Evolutionary conservation across 2,329 filamentous ascomycete genomes (phyloP), one percentile per base, ranked within the genome.

Genomic region (Pseudogymnoascus sp.): DNA sequence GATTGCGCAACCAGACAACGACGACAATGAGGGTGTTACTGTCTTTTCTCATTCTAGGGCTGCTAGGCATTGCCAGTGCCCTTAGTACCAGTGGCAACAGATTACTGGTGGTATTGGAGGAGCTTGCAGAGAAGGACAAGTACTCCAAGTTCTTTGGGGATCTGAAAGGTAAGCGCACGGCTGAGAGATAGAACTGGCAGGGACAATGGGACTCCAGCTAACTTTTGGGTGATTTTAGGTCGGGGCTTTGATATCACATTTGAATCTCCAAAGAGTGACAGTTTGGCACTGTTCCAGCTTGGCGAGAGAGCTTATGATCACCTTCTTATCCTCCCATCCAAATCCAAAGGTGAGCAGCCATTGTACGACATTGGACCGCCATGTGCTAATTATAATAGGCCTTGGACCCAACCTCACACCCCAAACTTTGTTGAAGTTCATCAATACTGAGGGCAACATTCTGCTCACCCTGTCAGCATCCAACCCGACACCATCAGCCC

Each of bases 231-330:
- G 23, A 64, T 44, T 65, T 31, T 60, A 97, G 95, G 80, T 70
- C 87, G 95, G 74, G 93, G 93, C 68, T 97, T 90, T 76, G 80
- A 88, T 65, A 81, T 97, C 69, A 83, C 84, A 38, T 93, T 92
- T 74, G 86, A 93, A 75, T 92, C 91, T 7, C 90, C 91, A 65
- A 95, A 95, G 79, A 89, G 85, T 74, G 85, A 91, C 62, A 80
- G 82, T 60, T 78, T 97, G 70, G 83, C 85, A 61, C 82, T 99
- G 68, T 96, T 97, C 80, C 82, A 86, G 73, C 86, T 95, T 67
- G 95, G 93, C 73, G 91, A 95, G 79, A 87, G 89, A 75, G 86
- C 85, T 67, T 97, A 93, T 77, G 93, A 97, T 78, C 93, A 99
- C 77, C 79, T 97, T 68, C 77, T 97, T 67, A 83, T 99, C 69